phyloP scores from a whole-genome alignment of 495 filamentous ascomycete species.

The Trypethelium eluteriae region DNA sequence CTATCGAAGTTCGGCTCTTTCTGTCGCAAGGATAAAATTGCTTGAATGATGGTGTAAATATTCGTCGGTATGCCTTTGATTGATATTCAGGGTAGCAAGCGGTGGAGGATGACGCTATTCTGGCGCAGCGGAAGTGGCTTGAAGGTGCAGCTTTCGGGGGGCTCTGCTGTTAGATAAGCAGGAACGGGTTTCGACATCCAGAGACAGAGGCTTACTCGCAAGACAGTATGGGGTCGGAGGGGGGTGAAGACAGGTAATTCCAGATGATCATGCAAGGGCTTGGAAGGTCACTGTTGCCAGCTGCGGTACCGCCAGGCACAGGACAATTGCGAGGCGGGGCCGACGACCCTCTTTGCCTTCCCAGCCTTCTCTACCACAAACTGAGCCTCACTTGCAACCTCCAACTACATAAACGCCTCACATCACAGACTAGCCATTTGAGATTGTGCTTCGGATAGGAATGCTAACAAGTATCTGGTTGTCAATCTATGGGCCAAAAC shows the following conservation, averaged over 20 bases:
- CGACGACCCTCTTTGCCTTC: neutral
- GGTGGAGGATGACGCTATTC: constrained; percentile 8
- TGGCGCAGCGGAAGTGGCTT: neutral
- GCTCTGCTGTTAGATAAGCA: neutral
- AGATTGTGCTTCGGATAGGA: too few relatives aligned
- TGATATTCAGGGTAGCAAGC: constrained; percentile 2
- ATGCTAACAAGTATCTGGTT: too few relatives aligned
- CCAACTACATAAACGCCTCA: neutral
- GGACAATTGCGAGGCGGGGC: constrained; percentile 7
- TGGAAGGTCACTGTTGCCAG: constrained; percentile 7
- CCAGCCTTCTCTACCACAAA: neutral
- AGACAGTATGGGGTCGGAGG: neutral
- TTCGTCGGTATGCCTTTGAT: neutral
- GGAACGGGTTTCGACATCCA: neutral
- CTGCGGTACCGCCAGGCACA: constrained; percentile 5
- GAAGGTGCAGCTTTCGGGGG: neutral
- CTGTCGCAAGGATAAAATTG: too few relatives aligned
- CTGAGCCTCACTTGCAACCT: too few relatives aligned
- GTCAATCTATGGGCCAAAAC: too few relatives aligned
- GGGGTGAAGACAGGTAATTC: neutral
- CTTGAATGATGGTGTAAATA: neutral
- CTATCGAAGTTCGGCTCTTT: neutral
- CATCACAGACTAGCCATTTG: neutral
- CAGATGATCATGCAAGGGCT: constrained; percentile 8
- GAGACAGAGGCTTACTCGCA: neutral